Conservation (phyloP, 2,329 filamentous ascomycete genomes). For the Claviceps digitariae region DNA sequence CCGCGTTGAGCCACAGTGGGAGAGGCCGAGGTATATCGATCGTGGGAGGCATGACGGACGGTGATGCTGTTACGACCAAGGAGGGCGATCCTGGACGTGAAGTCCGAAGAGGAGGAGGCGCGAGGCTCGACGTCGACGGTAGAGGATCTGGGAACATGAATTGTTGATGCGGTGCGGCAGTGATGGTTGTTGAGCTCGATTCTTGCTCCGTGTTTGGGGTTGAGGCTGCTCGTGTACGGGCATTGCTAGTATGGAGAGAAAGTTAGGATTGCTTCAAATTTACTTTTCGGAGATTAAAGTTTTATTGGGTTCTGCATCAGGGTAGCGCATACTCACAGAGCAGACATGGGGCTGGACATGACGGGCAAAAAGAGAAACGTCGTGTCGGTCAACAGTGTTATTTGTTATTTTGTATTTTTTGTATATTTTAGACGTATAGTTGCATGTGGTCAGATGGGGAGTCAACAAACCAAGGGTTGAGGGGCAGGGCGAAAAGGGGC, state of each 20-base stretch:
- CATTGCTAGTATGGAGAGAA: background rate
- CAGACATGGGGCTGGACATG: conserved; percentile 2
- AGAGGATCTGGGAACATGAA: background rate
- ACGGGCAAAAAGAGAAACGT: background rate
- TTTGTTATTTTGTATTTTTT: too few relatives aligned
- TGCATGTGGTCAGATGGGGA: too few relatives aligned
- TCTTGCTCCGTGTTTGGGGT: background rate
- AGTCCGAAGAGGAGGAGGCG: background rate
- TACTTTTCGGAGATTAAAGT: background rate
- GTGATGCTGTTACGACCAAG: background rate
- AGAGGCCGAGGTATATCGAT: conserved; percentile 37
- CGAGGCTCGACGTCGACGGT: background rate
- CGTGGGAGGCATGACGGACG: background rate
- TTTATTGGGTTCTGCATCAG: too few relatives aligned
- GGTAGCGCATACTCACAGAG: background rate
- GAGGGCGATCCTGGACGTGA: background rate
- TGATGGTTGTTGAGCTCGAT: background rate
- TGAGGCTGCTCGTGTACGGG: background rate
- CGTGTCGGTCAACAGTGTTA: background rate
- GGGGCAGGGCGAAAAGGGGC: too few relatives aligned
- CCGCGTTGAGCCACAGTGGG: conserved; percentile 64
- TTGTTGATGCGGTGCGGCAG: background rate
- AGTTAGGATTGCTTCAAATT: background rate
- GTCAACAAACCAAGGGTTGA: too few relatives aligned
- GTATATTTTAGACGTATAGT: too few relatives aligned